Evolutionary conservation across 2,329 filamentous ascomycete genomes (phyloP).

Genomic region (Pseudopithomyces chartarum): DNA sequence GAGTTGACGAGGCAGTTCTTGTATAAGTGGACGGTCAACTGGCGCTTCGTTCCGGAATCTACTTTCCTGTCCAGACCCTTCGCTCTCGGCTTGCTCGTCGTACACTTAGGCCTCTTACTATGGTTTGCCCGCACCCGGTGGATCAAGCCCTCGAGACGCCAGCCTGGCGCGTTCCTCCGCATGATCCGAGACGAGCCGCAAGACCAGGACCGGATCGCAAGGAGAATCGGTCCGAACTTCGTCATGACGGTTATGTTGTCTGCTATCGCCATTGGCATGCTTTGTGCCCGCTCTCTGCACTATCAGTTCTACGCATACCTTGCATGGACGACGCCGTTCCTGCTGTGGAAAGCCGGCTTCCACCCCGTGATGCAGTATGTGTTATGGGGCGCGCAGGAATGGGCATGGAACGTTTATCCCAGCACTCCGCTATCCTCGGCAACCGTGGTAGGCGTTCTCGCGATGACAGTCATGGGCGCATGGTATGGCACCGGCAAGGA

Average conservation of each 20-base stretch:
- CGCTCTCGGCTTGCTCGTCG: constrained; percentile 66
- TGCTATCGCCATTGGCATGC: constrained; percentile 76
- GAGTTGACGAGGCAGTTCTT: constrained; percentile 90
- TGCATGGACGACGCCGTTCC: constrained; percentile 84
- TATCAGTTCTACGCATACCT: constrained; percentile 96
- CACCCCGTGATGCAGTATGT: constrained; percentile 70
- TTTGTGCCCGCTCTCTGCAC: constrained; percentile 87
- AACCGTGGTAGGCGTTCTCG: constrained; percentile 73
- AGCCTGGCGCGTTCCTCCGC: constrained; percentile 60
- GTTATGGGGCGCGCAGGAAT: constrained; percentile 81
- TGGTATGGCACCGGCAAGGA: constrained; percentile 62
- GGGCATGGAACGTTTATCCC: constrained; percentile 94
- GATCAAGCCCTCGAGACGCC: constrained; percentile 69
- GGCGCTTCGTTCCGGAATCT: constrained; percentile 90
- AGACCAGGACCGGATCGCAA: constrained; percentile 62
- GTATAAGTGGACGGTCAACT: constrained; percentile 99
- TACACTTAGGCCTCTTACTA: constrained; percentile 69
- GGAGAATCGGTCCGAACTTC: constrained; percentile 70
- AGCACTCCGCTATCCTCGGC: constrained; percentile 70
- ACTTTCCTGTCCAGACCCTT: constrained; percentile 75
- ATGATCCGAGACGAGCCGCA: constrained; percentile 51
- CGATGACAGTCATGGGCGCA: constrained; percentile 66
- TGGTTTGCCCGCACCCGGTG: constrained; percentile 72
- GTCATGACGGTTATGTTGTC: constrained; percentile 77
- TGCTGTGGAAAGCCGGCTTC: constrained; percentile 78